Percentiles rank a stretch among this genome's conserved stretches.
Conservation (phyloP, 1,284 basidiomycete genomes). For the Paramarasmius palmivorus region DNA sequence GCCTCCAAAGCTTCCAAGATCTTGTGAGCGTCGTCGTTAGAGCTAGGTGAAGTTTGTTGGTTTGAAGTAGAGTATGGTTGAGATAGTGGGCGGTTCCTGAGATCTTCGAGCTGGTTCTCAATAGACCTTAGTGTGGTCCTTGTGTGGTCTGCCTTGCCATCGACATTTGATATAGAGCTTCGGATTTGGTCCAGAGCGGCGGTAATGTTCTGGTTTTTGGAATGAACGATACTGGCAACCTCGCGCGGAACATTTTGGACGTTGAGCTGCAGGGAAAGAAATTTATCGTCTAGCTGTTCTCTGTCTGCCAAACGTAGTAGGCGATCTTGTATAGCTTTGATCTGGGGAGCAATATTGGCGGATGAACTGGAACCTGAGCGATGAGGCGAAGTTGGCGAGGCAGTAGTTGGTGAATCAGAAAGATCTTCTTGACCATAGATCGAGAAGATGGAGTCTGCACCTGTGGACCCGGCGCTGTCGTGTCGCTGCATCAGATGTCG, state of each 20-base stretch:
- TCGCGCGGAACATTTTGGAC: conserved; percentile 25
- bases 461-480: neutral
- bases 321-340: conserved; percentile 37
- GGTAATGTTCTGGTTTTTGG: neutral
- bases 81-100: neutral
- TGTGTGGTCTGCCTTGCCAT: neutral
- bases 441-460: conserved; percentile 1
- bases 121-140: neutral
- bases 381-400: neutral
- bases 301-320: conserved; percentile 36
- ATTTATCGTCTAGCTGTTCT: conserved; percentile 32
- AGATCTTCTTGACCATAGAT: neutral
- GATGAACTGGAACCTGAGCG: neutral
- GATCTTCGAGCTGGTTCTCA: neutral
- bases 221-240: neutral
- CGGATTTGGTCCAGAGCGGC: neutral
- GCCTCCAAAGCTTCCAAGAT: conserved; percentile 25
- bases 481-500: neutral
- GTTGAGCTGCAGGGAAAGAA: conserved; percentile 37
- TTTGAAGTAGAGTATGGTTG: neutral
- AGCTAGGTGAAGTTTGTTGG: neutral
- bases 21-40: conserved; percentile 7
- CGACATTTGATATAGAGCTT: neutral
- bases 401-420: neutral
- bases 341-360: conserved; percentile 24